These are phyloP conservation scores for Singerocomus inundabilis DNA, from an alignment of 1,284 basidiomycete genomes.

Conservation along the genomic window DNA sequence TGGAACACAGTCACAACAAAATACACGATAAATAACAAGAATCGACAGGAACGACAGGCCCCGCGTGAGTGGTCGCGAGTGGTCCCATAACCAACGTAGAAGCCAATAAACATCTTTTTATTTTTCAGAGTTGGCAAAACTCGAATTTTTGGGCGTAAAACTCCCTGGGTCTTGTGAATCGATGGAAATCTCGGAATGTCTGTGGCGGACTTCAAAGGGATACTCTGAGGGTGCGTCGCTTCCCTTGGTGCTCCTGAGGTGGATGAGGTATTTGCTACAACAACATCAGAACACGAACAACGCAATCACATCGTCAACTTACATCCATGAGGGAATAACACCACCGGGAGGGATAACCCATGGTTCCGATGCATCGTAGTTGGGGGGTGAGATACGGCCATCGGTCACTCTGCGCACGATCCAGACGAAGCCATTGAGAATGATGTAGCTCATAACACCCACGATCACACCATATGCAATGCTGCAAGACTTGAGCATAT, in stretches of 20 bases:
- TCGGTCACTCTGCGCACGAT: slow-evolving; percentile 53
- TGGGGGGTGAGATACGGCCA: slow-evolving; percentile 68
- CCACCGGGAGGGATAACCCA: slow-evolving; percentile 71
- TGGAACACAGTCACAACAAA: slow-evolving; percentile 6
- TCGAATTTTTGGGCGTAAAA: slow-evolving; percentile 27
- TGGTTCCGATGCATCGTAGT: slow-evolving; percentile 58
- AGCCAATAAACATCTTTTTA: slow-evolving; percentile 11
- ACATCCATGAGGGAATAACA: slow-evolving; percentile 73
- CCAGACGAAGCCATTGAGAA: slow-evolving; percentile 73
- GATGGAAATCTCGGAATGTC: slow-evolving; percentile 33
- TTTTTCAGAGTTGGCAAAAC: slow-evolving; percentile 33
- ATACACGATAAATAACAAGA: slow-evolving; percentile 35
- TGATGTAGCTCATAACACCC: slow-evolving; percentile 68
- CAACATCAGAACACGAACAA: background rate
- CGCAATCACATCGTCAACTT: slow-evolving; percentile 17
- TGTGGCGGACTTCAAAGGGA: slow-evolving; percentile 31
- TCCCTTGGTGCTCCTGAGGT: background rate
- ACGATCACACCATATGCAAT: slow-evolving; percentile 90
- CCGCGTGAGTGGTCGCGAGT: slow-evolving; percentile 19
- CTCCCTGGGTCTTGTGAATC: slow-evolving; percentile 30
- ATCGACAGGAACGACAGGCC: slow-evolving; percentile 16
- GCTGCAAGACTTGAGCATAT: slow-evolving; percentile 41
- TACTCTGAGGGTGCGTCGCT: slow-evolving; percentile 24
- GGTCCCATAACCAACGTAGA: slow-evolving; percentile 7
- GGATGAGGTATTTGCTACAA: slow-evolving; percentile 25